Base-by-base conservation (phyloP, 148 eudicot species). In the Spergularia marina region DNA sequence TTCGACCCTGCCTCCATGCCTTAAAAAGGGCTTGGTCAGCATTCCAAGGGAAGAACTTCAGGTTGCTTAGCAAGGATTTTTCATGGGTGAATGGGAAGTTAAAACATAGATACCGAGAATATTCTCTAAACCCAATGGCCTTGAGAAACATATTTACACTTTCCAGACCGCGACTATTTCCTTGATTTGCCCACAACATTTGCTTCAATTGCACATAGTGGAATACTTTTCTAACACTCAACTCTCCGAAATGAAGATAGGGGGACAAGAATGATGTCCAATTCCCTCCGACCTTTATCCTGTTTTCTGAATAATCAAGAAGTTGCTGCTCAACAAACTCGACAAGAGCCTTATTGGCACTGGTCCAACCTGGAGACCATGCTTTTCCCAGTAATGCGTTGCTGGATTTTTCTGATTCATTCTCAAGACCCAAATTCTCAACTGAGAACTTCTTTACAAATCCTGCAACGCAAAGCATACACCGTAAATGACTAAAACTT, bases 1-100 rank as follows among this genome's bases (percentile, higher is more conserved):
- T 92, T 39, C 91, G 89, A 75, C 99, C 99, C 77, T 92, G 99
- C 75, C 97, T 84, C 99, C 99, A 95, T 66, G 89, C 90, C 90
- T 92, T 95, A 69, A 92, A 95, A 76, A 68, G 82, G 13, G 77
- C 72, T 60, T 88, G 88, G 64, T 92, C 87, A 4, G 84, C 74
- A 72, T 86, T 83, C 99, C 99, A 95, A 61, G 96, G 99, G 84
- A 92, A 92, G 75, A 73, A 85, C 70, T 86, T 92, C 77, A 95
- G 66, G 83, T 84, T 87, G 76, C 84, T 75, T 44, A 92, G 68
- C 77, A 95, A 80, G 36, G 99, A 77, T 80, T 89, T 89, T 82
- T 95, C 96, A 66, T 92, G 97, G 77, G 99, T 88, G 74, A 87
- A 92, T 18, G 99, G 99, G 74, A 90, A 95, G 79, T 95, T 92